Evolutionary conservation across 1,284 basidiomycete genomes (phyloP).

Genomic region (Polyporus tsugae): DNA sequence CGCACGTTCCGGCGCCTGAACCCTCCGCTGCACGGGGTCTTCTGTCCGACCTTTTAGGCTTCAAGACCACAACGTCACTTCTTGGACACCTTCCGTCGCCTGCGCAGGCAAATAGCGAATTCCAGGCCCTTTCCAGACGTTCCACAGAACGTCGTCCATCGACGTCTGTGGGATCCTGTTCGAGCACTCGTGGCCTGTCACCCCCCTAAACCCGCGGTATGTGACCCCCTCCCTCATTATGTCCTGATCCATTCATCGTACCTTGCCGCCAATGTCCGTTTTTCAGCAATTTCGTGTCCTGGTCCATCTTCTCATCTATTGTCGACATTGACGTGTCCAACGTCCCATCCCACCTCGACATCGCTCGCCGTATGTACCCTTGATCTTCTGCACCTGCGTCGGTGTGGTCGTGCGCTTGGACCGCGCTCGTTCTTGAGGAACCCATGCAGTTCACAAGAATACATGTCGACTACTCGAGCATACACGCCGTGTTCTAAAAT

Average conservation of each 20-base stretch:
- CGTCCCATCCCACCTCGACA: background rate
- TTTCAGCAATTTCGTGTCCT: background rate
- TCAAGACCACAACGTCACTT: conserved; percentile 12
- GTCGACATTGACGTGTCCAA: background rate
- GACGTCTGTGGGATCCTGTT: conserved; percentile 4
- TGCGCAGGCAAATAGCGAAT: conserved; percentile 2
- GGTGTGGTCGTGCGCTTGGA: background rate
- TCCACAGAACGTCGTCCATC: background rate
- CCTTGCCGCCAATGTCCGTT: background rate
- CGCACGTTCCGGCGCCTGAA: background rate
- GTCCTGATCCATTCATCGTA: background rate
- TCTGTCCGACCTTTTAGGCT: conserved; percentile 22
- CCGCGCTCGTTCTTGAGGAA: background rate
- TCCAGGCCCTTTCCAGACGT: conserved; percentile 1
- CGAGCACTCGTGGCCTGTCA: background rate
- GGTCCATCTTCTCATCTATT: background rate
- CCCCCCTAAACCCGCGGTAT: background rate
- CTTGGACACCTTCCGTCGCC: background rate
- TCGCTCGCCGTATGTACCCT: background rate
- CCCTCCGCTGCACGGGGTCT: background rate
- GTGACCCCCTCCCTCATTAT: background rate
- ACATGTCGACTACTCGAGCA: background rate
- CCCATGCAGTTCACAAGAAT: background rate
- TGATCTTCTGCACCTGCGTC: background rate
- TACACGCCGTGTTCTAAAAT: background rate